Evolutionary conservation across 495 filamentous ascomycete species (phyloP).

Genomic region (Penicillium cinerascens): DNA sequence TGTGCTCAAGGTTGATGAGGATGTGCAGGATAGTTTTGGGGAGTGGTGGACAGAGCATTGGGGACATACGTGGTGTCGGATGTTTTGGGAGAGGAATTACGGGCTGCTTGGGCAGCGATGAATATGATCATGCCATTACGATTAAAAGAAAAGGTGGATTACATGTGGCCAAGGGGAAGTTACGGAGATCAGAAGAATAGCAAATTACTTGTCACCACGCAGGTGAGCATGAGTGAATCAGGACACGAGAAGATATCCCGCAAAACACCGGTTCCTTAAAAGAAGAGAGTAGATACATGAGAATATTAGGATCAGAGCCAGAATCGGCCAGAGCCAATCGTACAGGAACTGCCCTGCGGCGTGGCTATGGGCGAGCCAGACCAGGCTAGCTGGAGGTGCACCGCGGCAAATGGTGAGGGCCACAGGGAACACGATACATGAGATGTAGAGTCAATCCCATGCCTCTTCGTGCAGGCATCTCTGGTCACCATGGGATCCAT

Average conservation of each 20-base stretch:
- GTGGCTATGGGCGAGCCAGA: constrained; percentile 7
- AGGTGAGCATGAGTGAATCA: not conserved
- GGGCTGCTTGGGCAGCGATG: constrained; percentile 60
- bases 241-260: constrained; percentile 1
- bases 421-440: not conserved
- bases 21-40: constrained; percentile 81
- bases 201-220: not conserved
- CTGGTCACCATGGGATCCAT: not conserved
- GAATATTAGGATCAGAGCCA: not conserved
- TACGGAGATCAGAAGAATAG: not conserved
- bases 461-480: not conserved
- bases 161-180: not conserved
- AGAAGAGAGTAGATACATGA: constrained; percentile 19
- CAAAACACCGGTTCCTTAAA: constrained; percentile 11
- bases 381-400: constrained; percentile 4
- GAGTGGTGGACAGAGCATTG: constrained; percentile 96
- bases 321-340: constrained; percentile 10
- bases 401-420: not conserved
- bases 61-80: constrained; percentile 75
- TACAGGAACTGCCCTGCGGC: constrained; percentile 6
- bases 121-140: constrained; percentile 13
- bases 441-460: not conserved
- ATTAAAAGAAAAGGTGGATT: not conserved
- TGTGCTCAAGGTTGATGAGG: constrained; percentile 65
- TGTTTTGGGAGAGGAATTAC: constrained; percentile 80